Evolutionary conservation across 306 rosid species (phyloP), one percentile per base, ranked within the genome.

Genomic region (Psophocarpus tetragonolobus): DNA sequence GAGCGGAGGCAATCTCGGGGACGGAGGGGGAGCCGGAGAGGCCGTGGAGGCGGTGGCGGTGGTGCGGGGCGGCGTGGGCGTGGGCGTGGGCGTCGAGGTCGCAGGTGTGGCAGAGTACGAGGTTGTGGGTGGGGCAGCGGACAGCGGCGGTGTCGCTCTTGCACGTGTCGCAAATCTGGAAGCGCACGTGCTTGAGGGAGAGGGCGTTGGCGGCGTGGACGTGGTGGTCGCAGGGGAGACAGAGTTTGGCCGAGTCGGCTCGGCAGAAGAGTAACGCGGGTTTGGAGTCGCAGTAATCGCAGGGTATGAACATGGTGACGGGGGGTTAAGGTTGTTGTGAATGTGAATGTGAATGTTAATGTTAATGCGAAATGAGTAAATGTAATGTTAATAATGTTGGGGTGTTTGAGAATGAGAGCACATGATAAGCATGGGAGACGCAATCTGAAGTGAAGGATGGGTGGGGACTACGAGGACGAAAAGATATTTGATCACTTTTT

Each of bases 161-260:
- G 54, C 88, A 83, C 73, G 50, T 67, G 45, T 77, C 73, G 38
- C 84, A 87, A 53, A 87, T 80, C 68, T 62, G 85, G 42, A 1
- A 75, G 7, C 89, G 86, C 13, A 84, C 74, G 86, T 88, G 91
- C 76, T 78, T 88, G 56, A 85, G 81, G 15, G 91, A 86, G 27
- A 88, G 84, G 0, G 87, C 76, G 75, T 87, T 87, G 26, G 89
- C 89, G 3, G 87, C 73, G 78, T 87, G 91, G 17, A 87, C 87
- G 47, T 71, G 89, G 11, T 84, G 89, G 74, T 85, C 89, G 4
- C 89, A 88, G 0, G 68, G 4, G 9, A 88, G 24, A 30, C 91
- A 88, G 5, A 85, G 89, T 35, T 71, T 88, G 0, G 89, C 86
- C 0, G 83, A 78, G 74, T 88, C 89, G 7, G 89, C 81, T 12